Conservation (phyloP, 805 yeast species). For the Isabelozyma rhagii region DNA sequence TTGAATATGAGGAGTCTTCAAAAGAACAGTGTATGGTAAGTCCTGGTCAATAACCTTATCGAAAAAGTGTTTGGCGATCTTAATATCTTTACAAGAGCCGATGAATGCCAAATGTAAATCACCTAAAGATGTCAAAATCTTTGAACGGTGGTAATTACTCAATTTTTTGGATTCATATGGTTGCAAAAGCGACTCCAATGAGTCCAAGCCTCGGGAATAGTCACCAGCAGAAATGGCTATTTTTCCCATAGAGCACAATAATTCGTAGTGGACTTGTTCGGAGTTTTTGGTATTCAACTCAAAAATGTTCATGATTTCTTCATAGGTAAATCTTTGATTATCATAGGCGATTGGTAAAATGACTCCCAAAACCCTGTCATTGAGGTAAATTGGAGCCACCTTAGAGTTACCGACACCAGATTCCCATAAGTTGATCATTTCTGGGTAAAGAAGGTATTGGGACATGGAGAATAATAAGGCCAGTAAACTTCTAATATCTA, state of each 20-base stretch:
- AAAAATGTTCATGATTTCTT: constrained; percentile 57
- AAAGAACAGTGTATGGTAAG: constrained; percentile 68
- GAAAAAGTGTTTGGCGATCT: constrained; percentile 70
- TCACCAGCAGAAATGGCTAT: constrained; percentile 66
- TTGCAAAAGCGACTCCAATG: constrained; percentile 58
- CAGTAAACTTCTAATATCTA: constrained; percentile 20
- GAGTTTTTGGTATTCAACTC: constrained; percentile 36
- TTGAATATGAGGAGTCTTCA: constrained; percentile 72
- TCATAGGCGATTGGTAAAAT: constrained; percentile 65
- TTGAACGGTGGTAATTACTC: constrained; percentile 3
- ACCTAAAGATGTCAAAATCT: constrained; percentile 51
- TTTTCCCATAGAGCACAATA: constrained; percentile 70
- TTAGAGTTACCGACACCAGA: constrained; percentile 47
- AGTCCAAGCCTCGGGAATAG: constrained; percentile 60
- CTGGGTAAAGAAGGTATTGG: constrained; percentile 58
- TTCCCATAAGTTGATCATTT: constrained; percentile 71
- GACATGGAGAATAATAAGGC: constrained; percentile 30
- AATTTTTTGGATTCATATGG: constrained; percentile 34
- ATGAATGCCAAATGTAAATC: constrained; percentile 77
- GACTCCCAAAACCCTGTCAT: constrained; percentile 65
- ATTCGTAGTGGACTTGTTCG: constrained; percentile 38
- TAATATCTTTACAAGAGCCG: constrained; percentile 71
- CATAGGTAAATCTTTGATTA: constrained; percentile 56
- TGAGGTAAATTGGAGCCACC: constrained; percentile 46
- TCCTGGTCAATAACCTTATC: constrained; percentile 66